Evolutionary conservation across 1,284 basidiomycete species (phyloP), one percentile per base, ranked within the genome.

Genomic region (Sanghuangporus sanghuang): DNA sequence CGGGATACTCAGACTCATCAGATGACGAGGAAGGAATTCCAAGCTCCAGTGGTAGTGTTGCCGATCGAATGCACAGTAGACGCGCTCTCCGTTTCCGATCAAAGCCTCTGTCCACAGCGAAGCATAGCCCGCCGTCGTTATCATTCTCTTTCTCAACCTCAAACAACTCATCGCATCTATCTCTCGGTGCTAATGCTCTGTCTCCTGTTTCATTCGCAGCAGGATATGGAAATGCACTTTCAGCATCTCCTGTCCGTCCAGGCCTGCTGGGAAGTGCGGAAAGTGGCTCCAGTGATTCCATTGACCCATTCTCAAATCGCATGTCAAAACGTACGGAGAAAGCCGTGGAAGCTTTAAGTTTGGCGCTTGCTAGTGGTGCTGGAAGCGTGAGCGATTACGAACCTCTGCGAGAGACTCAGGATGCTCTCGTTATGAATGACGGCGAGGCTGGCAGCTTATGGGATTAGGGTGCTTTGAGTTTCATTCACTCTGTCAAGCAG

Each of bases 321-420:
- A 49, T 55, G 6, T 55, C 59, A 38, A 64, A 61, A 53, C 36
- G 56, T 21, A 46, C 63, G 68, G 44, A 67, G 67, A 27, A 64
- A 67, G 82, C 81, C n/a, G 75, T 89, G 54, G 85, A 82, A 23
- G 85, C 83, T 14, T 75, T 89, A 18, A 80, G 77, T 55, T 74
- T 90, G 5, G 86, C 85, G 14, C 78, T 90, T 71, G 85, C 85
- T 6, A 88, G 83, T 67, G 88, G 87, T 40, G 86, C 87, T n/a
- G 86, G 83, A 2, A 80, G 85, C 49, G 73, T 90, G 48, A 82
- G 76, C 62, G 87, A 90, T 69, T 90, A 89, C 66, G 76, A 78
- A 62, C 78, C 80, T 7, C 74, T 87, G 49, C 79, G 78, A 65
- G 74, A 76, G 36, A 71, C 79, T 50, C 75, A 84, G 61, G 73